A percentile compares a stretch with the other conserved stretches of the same genome.
Conservation (phyloP, 2,329 filamentous ascomycete genomes). For the Cladosporium oxysporum region DNA sequence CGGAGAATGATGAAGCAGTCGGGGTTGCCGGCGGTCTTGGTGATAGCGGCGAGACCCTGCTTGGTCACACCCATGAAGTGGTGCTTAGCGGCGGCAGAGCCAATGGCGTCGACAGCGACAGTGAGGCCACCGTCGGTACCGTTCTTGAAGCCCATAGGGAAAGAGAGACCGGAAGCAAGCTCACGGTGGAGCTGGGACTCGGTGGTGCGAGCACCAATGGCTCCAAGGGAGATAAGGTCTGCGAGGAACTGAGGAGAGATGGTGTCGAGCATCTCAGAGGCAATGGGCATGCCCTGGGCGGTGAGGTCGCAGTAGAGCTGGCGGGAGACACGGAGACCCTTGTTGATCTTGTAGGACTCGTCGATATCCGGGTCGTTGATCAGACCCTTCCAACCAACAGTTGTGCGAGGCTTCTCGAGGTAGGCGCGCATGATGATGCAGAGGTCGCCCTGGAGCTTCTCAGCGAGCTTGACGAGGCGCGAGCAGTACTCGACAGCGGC, state of each 20-base stretch:
- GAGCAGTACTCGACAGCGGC: slow-evolving; percentile 93
- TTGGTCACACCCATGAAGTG: slow-evolving; percentile 98
- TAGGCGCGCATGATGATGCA: slow-evolving; percentile 97
- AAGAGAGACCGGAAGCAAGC: slow-evolving; percentile 87
- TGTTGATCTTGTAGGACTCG: slow-evolving; percentile 98
- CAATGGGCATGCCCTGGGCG: slow-evolving; percentile 88
- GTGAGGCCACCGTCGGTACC: slow-evolving; percentile 88
- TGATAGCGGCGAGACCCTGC: slow-evolving; percentile 90
- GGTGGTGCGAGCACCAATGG: slow-evolving; percentile 93
- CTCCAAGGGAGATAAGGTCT: slow-evolving; percentile 86
- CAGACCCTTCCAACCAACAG: slow-evolving; percentile 96
- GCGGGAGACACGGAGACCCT: slow-evolving; percentile 81
- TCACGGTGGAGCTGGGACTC: slow-evolving; percentile 96
- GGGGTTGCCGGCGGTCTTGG: slow-evolving; percentile 90
- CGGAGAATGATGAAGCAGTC: slow-evolving; percentile 96
- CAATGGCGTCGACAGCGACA: slow-evolving; percentile 93
- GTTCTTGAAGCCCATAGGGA: slow-evolving; percentile 99
- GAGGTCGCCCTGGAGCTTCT: slow-evolving; percentile 86
- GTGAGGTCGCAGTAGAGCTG: slow-evolving; percentile 94
- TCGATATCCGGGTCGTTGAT: slow-evolving; percentile 99
- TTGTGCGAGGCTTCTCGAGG: slow-evolving; percentile 97
- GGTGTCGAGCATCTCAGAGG: slow-evolving; percentile 96
- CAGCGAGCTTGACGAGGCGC: slow-evolving; percentile 74
- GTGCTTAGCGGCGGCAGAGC: slow-evolving; percentile 86
- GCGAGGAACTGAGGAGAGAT: slow-evolving; percentile 97